Conservation (phyloP, 805 yeast species). For the Saturnispora mendoncae region DNA sequence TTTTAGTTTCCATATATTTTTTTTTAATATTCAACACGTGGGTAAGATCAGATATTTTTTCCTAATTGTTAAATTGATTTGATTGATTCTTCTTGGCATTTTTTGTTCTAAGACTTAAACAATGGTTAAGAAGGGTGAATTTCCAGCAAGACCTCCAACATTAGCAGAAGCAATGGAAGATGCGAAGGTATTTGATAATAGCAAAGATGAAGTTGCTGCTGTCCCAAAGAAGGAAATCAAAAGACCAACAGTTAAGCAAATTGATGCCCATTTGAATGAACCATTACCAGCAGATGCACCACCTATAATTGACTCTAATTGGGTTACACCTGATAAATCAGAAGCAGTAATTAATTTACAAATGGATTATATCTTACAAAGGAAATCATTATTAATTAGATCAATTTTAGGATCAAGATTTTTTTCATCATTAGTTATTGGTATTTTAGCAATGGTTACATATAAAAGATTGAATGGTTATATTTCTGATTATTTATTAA, state of each 20-base stretch:
- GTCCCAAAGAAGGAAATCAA: no score
- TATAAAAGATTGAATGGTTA: slow-evolving; percentile 19
- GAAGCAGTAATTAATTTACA: slow-evolving; percentile 55
- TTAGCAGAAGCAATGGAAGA: slow-evolving; percentile 11
- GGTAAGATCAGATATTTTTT: no score
- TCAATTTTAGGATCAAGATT: slow-evolving; percentile 39
- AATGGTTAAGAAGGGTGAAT: slow-evolving; percentile 14
- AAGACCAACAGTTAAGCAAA: slow-evolving; percentile 8
- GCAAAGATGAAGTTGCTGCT: no score
- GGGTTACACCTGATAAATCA: slow-evolving; percentile 47
- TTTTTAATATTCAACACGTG: no score
- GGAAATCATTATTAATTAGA: slow-evolving; percentile 40
- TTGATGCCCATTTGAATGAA: slow-evolving; percentile 7
- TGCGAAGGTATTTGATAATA: not conserved
- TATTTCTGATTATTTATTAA: slow-evolving; percentile 20
- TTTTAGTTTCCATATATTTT: no score
- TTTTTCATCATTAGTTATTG: slow-evolving; percentile 25
- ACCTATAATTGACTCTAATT: slow-evolving; percentile 41
- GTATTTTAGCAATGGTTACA: slow-evolving; percentile 17
- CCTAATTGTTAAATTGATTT: no score
- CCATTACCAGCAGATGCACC: slow-evolving; percentile 47
- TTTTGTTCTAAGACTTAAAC: no score
- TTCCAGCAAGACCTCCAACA: slow-evolving; percentile 17
- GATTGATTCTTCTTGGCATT: no score
- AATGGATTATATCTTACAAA: slow-evolving; percentile 47